These are phyloP conservation scores for Biscogniauxia mediterranea DNA, from an alignment of 2,329 filamentous ascomycete species.

Conservation along the genomic window DNA sequence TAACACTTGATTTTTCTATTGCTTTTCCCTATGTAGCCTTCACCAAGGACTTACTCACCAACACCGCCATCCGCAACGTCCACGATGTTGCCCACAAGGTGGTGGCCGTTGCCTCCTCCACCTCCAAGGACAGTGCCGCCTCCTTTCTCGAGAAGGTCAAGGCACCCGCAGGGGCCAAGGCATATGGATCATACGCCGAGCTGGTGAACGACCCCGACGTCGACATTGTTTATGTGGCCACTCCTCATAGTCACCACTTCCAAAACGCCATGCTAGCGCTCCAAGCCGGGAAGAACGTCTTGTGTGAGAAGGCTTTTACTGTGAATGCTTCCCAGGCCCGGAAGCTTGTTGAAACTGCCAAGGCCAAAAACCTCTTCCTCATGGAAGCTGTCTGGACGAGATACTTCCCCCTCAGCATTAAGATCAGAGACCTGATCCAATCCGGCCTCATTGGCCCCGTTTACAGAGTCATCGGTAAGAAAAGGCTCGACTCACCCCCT, in stretches of 20 bases:
- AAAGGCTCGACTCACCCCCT: neutral
- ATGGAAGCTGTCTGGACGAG: constrained; percentile 92
- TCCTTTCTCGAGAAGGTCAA: constrained; percentile 71
- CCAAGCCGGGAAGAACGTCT: constrained; percentile 79
- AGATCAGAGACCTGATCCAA: constrained; percentile 64
- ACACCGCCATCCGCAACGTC: constrained; percentile 68
- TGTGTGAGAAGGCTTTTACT: constrained; percentile 89
- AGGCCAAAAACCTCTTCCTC: constrained; percentile 69
- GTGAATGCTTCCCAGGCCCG: constrained; percentile 76
- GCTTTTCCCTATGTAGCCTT: constrained; percentile 48
- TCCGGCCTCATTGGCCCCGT: constrained; percentile 58
- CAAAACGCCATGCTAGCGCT: constrained; percentile 86
- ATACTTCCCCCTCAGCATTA: constrained; percentile 80
- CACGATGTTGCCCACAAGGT: constrained; percentile 74
- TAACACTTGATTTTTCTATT: constrained; percentile 1
- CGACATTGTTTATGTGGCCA: constrained; percentile 86
- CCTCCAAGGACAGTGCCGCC: constrained; percentile 65
- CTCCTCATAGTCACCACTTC: constrained; percentile 90
- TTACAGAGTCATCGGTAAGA: constrained; percentile 55
- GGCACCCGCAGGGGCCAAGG: constrained; percentile 64
- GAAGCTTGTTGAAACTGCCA: constrained; percentile 69
- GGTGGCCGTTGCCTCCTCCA: constrained; percentile 77
- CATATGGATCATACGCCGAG: constrained; percentile 80
- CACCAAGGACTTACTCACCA: constrained; percentile 73
- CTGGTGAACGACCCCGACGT: constrained; percentile 76